Conservation (phyloP, 2,329 filamentous ascomycete species). For the Colletotrichum magnum region DNA sequence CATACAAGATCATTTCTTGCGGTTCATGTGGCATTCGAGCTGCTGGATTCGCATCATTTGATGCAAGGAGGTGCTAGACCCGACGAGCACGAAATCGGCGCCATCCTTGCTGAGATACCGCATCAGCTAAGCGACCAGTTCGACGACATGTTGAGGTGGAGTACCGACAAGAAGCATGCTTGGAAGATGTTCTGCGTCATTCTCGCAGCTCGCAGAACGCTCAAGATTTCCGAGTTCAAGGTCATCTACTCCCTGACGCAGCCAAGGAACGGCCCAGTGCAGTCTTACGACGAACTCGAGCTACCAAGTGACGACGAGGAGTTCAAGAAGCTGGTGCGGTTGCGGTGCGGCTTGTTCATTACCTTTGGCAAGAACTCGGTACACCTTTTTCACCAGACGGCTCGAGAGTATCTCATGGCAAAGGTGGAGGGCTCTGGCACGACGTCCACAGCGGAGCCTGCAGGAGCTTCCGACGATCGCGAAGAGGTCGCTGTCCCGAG, state of each 20-base stretch:
- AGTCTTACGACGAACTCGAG: neutral
- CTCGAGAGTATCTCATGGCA: conserved; percentile 4
- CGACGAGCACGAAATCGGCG: neutral
- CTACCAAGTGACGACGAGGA: neutral
- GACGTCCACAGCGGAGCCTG: neutral
- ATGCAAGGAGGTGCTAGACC: neutral
- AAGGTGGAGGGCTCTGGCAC: neutral
- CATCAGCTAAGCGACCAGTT: conserved; percentile 8
- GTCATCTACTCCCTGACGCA: conserved; percentile 3
- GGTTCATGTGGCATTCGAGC: conserved; percentile 8
- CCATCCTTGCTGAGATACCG: conserved; percentile 4
- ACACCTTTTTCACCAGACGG: conserved; percentile 14
- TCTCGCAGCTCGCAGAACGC: conserved; percentile 1
- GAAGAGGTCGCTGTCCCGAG: neutral
- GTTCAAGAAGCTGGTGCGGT: conserved; percentile 1
- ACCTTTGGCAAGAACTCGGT: conserved; percentile 16
- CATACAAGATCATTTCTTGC: conserved; percentile 17
- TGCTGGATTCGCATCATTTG: neutral
- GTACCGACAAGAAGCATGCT: conserved; percentile 3
- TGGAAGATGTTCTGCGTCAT: conserved; percentile 13
- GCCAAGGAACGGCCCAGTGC: neutral
- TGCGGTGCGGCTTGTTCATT: conserved; percentile 8
- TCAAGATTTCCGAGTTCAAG: conserved; percentile 23
- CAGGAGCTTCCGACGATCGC: neutral
- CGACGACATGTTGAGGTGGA: conserved; percentile 1